These are phyloP conservation scores for Schwanniomyces pseudopolymorphus DNA, from an alignment of 805 yeast genomes.

Conservation along the genomic window DNA sequence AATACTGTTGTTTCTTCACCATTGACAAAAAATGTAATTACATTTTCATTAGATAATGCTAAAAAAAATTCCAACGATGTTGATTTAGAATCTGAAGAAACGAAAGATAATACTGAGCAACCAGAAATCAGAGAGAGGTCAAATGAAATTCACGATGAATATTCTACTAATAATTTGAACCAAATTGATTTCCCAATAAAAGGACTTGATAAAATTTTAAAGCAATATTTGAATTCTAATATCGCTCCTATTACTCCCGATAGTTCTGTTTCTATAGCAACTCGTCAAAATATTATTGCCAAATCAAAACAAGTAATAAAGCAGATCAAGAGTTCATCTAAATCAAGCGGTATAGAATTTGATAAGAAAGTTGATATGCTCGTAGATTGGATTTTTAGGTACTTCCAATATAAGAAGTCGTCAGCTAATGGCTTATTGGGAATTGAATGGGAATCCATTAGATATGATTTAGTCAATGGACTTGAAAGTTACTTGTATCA, in stretches of 20 bases:
- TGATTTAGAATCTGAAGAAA: neutral
- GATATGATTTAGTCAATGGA: constrained; percentile 36
- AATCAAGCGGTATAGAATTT: constrained; percentile 26
- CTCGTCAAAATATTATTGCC: constrained; percentile 17
- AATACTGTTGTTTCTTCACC: constrained; percentile 14
- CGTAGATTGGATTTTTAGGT: constrained; percentile 30
- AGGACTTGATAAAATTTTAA: constrained; percentile 13
- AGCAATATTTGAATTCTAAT: constrained; percentile 6
- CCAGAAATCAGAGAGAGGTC: constrained; percentile 2
- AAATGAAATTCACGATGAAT: constrained; percentile 4
- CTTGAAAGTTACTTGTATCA: constrained; percentile 36
- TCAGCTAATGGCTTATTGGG: constrained; percentile 34
- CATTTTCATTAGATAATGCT: constrained; percentile 3
- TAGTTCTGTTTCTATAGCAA: constrained; percentile 17
- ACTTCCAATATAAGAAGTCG: constrained; percentile 37
- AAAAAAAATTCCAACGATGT: neutral
- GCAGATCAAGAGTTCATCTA: constrained; percentile 24
- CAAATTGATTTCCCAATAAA: constrained; percentile 24
- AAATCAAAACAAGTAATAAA: constrained; percentile 26
- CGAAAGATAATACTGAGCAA: constrained; percentile 3
- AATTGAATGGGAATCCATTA: constrained; percentile 44
- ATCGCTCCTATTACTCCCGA: constrained; percentile 13
- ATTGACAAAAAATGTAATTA: constrained; percentile 9
- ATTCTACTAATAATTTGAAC: constrained; percentile 2
- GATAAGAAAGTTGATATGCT: constrained; percentile 24